A percentile compares a stretch with the other conserved stretches of the same genome.
Conservation (phyloP, 108 stramenopile genomes). For the Chaetoceros muelleri region DNA sequence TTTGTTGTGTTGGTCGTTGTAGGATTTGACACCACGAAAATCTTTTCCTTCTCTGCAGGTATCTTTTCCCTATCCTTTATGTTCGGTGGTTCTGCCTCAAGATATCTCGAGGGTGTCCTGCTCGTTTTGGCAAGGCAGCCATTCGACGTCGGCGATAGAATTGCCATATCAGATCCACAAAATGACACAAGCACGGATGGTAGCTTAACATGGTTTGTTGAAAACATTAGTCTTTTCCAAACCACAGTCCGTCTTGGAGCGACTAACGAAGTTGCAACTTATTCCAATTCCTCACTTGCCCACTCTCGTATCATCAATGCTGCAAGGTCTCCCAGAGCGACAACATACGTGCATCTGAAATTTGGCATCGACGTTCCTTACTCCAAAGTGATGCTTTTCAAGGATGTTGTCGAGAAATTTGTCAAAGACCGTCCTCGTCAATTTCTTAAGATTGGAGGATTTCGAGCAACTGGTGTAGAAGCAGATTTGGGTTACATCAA, state of each 20-base stretch:
- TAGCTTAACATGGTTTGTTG: conserved; percentile 50
- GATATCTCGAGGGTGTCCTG: conserved; percentile 51
- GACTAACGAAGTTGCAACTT: conserved; percentile 58
- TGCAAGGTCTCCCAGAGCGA: conserved; percentile 50
- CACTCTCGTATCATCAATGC: conserved; percentile 54
- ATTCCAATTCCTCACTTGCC: conserved; percentile 54
- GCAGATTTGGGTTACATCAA: conserved; percentile 52
- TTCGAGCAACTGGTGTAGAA: conserved; percentile 39
- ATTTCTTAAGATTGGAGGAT: conserved; percentile 39
- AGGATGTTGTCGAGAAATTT: conserved; percentile 33
- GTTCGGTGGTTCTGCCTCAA: conserved; percentile 42
- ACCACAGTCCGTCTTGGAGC: conserved; percentile 34
- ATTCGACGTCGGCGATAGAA: conserved; percentile 62
- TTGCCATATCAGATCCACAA: conserved; percentile 29
- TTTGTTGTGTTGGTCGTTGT: conserved; percentile 21
- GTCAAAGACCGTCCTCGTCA: conserved; percentile 31
- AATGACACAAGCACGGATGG: conserved; percentile 27
- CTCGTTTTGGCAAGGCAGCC: conserved; percentile 48
- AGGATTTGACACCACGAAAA: conserved; percentile 9
- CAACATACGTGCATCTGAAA: conserved; percentile 29
- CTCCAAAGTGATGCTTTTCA: conserved; percentile 30
- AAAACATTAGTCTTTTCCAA: conserved; percentile 42
- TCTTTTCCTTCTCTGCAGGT: conserved; percentile 17
- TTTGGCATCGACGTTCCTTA: conserved; percentile 47
- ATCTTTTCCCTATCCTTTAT: conserved; percentile 33